Evolutionary conservation across 495 filamentous ascomycete species (phyloP), one percentile per base, ranked within the genome.

Genomic region (Penicillium pancosmium): DNA sequence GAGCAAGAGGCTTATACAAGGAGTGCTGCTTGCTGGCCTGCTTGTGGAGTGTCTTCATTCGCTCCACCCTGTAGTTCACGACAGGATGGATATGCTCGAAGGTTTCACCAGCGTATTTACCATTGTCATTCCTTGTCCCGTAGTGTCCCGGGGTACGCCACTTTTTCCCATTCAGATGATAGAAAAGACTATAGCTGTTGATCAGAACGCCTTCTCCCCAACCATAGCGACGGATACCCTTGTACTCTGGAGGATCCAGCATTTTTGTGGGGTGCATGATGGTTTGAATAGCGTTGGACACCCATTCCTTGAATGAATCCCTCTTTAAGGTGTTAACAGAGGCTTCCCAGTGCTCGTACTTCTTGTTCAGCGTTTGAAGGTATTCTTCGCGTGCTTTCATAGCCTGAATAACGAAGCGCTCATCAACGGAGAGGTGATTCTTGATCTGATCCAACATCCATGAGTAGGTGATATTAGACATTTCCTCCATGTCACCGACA

Each of bases 161-260:
- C 9, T 49, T 53, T 15, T 62, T 57, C 12, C 63, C 63, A 36
- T 68, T 68, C 21, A 48, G 33, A 49, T 62, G 66, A 33, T 66
- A 68, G 7, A 63, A 52, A 19, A 46, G 15, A 3, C 55, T 63
- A 31, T 50, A 68, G 21, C 60, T 64, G 52, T 64, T 54, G n/a
- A 50, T 33, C 52, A 68, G 15, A 3, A 43, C 12, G 5, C 63
- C 66, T 10, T 50, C 57, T n/a, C 66, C 66, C 66, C 66, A 68
- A 5, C 63, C 57, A 36, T 61, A 64, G n/a, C 25, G 36, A 9
- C 61, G 58, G 4, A 52, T 23, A 19, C 36, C 50, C 25, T 50
- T 23, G n/a, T 34, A 61, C 15, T 18, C 36, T 9, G 53, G 57
- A 38, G 15, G 56, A 9, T 41, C 48, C 31, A 9, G 46, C 50